phyloP scores from a whole-genome alignment of 1,139 yeast species.

The Candida buenavistaensis region DNA sequence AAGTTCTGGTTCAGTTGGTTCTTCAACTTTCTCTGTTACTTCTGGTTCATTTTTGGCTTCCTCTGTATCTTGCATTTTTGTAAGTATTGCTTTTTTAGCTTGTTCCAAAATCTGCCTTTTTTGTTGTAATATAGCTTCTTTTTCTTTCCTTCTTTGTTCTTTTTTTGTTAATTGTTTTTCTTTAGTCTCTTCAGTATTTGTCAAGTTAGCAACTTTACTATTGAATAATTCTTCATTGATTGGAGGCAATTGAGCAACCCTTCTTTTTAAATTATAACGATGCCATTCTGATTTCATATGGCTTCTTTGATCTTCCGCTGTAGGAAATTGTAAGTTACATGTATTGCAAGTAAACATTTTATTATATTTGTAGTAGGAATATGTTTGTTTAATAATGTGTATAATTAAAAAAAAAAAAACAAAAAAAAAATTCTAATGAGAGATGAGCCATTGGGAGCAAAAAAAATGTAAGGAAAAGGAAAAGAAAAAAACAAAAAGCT shows the following conservation, averaged over 20 bases:
- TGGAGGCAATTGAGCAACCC: constrained; percentile 59
- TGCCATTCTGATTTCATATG: constrained; percentile 78
- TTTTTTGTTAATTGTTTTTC: constrained; percentile 54
- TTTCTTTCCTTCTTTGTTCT: constrained; percentile 63
- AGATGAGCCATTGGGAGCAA: background rate
- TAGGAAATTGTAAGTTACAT: constrained; percentile 41
- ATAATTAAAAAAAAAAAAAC: constrained; percentile 3
- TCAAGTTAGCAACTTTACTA: constrained; percentile 41
- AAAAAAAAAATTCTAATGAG: background rate
- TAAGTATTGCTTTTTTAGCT: constrained; percentile 57
- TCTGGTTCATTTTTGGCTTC: constrained; percentile 14
- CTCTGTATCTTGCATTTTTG: constrained; percentile 22
- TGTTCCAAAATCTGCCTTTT: constrained; percentile 60
- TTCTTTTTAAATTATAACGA: constrained; percentile 59
- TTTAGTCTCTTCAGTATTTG: constrained; percentile 23
- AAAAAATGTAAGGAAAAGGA: background rate
- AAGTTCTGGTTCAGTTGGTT: constrained; percentile 21
- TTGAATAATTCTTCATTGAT: constrained; percentile 51
- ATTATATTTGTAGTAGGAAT: background rate
- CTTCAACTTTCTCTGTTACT: constrained; percentile 11
- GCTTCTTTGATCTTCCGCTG: constrained; percentile 41
- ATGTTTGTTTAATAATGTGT: background rate
- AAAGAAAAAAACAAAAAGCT: too few relatives aligned
- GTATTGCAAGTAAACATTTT: constrained; percentile 46
- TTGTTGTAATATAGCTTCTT: constrained; percentile 62